Evolutionary conservation across 2,329 filamentous ascomycete species (phyloP).

Genomic region (Dactylellina haptotyla): DNA sequence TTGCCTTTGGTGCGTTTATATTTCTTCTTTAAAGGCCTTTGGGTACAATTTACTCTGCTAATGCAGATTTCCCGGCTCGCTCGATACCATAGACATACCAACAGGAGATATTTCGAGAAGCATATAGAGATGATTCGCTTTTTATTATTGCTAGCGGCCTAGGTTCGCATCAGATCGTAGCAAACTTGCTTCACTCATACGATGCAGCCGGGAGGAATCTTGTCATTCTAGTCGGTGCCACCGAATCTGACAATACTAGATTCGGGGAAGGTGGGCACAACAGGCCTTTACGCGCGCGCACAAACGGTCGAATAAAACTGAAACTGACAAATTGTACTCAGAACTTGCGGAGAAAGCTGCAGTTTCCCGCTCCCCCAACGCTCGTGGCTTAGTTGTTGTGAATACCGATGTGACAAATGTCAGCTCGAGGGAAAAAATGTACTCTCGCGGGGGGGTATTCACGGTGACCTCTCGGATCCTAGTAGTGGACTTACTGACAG

Average conservation of each 20-base stretch:
- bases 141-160: conserved; percentile 91
- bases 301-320: neutral
- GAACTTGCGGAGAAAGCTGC: conserved; percentile 94
- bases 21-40: neutral
- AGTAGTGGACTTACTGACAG: conserved; percentile 90
- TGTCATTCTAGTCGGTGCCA: conserved; percentile 86
- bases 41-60: neutral
- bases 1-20: conserved; percentile 71
- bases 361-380: conserved; percentile 82
- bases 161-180: conserved; percentile 88
- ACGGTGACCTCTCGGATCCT: conserved; percentile 95
- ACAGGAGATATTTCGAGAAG: conserved; percentile 91
- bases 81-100: conserved; percentile 76
- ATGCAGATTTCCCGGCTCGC: neutral
- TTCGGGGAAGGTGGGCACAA: conserved; percentile 91
- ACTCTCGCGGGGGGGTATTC: conserved; percentile 86
- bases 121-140: conserved; percentile 90
- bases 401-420: conserved; percentile 95
- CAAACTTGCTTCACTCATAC: conserved; percentile 96
- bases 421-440: conserved; percentile 87
- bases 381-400: conserved; percentile 86
- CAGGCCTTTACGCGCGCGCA: no score
- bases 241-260: conserved; percentile 94
- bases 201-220: conserved; percentile 95
- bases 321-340: conserved; percentile 9